Percentiles rank a stretch among this genome's conserved stretches.
Evolutionary conservation across 2,329 filamentous ascomycete genomes (phyloP).

Genomic region (Monosporascus ibericus): DNA sequence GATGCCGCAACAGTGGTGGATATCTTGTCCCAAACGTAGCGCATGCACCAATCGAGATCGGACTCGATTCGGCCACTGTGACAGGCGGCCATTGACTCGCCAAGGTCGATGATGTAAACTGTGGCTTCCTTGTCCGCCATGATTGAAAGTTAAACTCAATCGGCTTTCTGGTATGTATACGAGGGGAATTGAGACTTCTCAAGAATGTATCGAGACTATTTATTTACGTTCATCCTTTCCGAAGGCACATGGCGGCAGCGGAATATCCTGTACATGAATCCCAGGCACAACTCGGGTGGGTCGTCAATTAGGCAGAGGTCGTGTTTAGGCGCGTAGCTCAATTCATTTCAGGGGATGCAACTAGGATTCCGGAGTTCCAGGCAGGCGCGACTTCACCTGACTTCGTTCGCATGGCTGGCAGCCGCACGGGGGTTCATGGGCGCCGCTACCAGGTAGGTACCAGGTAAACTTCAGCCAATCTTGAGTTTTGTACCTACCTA

Average conservation of each 20-base stretch:
- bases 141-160: conserved; percentile 19
- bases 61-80: conserved; percentile 66
- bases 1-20: conserved; percentile 61
- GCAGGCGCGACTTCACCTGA: background rate
- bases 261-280: no score
- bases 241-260: background rate
- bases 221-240: background rate
- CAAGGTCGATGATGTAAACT: conserved; percentile 86
- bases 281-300: background rate
- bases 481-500: no score
- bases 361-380: background rate
- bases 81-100: conserved; percentile 72
- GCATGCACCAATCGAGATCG: conserved; percentile 84
- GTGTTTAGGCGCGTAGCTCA: background rate
- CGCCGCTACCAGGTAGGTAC: background rate
- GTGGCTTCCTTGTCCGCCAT: conserved; percentile 95
- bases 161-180: background rate
- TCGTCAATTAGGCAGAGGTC: background rate
- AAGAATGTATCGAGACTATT: background rate
- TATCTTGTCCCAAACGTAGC: conserved; percentile 93
- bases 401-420: background rate
- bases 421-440: background rate
- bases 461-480: no score
- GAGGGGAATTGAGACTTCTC: background rate
- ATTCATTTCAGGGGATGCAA: background rate